Base-by-base conservation (phyloP, 2,329 filamentous ascomycete species). In the Colletotrichum sp. region DNA sequence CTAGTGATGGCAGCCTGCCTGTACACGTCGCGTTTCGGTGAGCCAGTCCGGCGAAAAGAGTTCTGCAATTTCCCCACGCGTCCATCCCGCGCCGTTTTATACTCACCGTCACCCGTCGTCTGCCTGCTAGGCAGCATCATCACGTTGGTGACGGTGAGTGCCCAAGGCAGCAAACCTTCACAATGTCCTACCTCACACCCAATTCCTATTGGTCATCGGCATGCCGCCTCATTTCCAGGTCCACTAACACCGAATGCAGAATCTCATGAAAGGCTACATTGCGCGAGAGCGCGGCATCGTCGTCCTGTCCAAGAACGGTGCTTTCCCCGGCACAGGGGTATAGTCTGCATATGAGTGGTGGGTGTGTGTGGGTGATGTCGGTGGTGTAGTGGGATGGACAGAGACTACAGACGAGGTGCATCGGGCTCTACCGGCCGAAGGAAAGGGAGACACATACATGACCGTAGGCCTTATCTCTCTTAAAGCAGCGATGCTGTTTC, bases 251-350 rank as follows among this genome's bases (percentile, higher is more conserved):
- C n/a, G 36, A 77, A 75, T 71, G 30, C 77, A 98, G 95, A 95
- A 94, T 75, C 89, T 97, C 28, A 98, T 99, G 95, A 99, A 99
- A 86, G 97, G 98, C 55, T 99, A 99, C 85, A 99, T 99, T 79
- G 94, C 96, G 36, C 94, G 96, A 71, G 96, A 98, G 80, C 92
- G 95, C 79, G 94, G 94, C 39, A 96, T 96, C 79, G 94, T 99
- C 32, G 97, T 99, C 24, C 87, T 99, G 73, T 98, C 95, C 84
- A 99, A 98, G 85, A 94, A 91, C 75, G 95, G 95, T 55, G 96
- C 97, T 3, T 99, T 99, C 82, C 97, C 98, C 1, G 96, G 96
- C 28, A 99, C 98, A 28, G 95, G 95, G 21, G 86, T 93, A 64
- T 93, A 84, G 52, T 52, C 32, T 26, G 21, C 55, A 18, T 18